A percentile compares a stretch with the other conserved stretches of the same genome.
Conservation (phyloP, 2,329 filamentous ascomycete species). For the Dothistroma pini region DNA sequence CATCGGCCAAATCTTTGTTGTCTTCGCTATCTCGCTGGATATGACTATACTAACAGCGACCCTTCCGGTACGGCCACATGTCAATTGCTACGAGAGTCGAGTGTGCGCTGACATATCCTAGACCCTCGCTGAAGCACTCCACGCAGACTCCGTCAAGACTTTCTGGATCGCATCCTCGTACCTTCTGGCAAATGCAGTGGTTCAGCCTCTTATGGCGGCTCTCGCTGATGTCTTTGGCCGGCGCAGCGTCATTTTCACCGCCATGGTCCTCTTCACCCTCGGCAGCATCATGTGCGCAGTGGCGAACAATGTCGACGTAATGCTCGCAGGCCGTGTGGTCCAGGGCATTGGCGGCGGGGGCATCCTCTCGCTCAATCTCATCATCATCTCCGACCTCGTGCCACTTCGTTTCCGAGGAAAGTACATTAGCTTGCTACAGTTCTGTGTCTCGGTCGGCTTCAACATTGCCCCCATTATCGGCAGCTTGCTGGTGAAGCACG, state of each 20-base stretch:
- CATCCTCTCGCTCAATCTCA: constrained; percentile 40
- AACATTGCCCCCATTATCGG: constrained; percentile 36
- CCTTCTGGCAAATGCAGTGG: constrained; percentile 43
- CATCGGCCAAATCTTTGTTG: constrained; percentile 42
- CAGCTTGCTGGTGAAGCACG: constrained; percentile 24
- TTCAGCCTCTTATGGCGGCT: constrained; percentile 42
- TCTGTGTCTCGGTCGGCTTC: constrained; percentile 34
- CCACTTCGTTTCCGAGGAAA: constrained; percentile 24
- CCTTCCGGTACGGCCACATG: constrained; percentile 37
- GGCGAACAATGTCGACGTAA: constrained; percentile 35
- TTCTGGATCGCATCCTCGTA: constrained; percentile 53
- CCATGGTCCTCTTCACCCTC: constrained; percentile 45
- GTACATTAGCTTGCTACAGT: constrained; percentile 25
- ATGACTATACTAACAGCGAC: constrained; percentile 47
- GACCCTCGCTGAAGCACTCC: constrained; percentile 36
- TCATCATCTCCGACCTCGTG: constrained; percentile 44
- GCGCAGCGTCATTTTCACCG: constrained; percentile 42
- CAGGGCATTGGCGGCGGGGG: constrained; percentile 49
- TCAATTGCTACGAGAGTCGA: background rate
- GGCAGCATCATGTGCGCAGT: constrained; percentile 46
- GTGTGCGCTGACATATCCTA: constrained; percentile 16
- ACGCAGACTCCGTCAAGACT: constrained; percentile 37
- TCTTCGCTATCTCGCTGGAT: constrained; percentile 50
- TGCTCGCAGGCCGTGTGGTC: constrained; percentile 43
- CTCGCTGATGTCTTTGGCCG: constrained; percentile 50